Percentiles rank a stretch among this genome's conserved stretches.
Conservation (phyloP, 129 eudicot genomes). For the Centella asiatica region DNA sequence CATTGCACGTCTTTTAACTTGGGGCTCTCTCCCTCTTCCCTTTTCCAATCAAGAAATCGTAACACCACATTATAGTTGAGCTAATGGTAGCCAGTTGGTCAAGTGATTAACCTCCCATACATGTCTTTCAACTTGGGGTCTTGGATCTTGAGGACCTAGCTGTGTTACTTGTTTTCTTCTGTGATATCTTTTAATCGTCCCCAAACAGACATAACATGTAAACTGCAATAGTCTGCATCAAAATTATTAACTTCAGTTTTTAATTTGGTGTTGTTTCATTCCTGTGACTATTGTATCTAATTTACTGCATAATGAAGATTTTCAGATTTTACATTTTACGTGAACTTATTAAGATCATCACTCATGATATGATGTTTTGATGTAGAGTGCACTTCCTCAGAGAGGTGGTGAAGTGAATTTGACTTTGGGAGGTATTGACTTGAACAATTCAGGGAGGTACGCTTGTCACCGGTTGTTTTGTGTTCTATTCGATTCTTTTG, state of each 20-base stretch:
- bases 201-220: too few species aligned
- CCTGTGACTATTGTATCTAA: background rate
- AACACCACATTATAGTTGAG: too few species aligned
- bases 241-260: background rate
- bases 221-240: too few species aligned
- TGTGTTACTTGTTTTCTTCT: too few species aligned
- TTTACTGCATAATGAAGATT: background rate
- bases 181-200: too few species aligned
- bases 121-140: too few species aligned
- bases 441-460: slow-evolving; percentile 97
- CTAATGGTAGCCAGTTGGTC: too few species aligned
- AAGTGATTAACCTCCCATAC: too few species aligned
- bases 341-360: background rate
- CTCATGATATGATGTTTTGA: slow-evolving; percentile 19
- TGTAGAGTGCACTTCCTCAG: slow-evolving; percentile 84
- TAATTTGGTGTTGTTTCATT: background rate
- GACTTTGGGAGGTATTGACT: slow-evolving; percentile 93
- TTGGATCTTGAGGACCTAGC: too few species aligned
- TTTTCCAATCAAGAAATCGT: too few species aligned
- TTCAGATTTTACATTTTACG: background rate
- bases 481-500: slow-evolving; percentile 9
- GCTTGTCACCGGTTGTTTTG: slow-evolving; percentile 3
- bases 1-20: too few species aligned
- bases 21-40: too few species aligned
- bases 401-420: slow-evolving; percentile 95